Evolutionary conservation across 495 filamentous ascomycete genomes (phyloP).

Genomic region (Baudoinia panamericana): DNA sequence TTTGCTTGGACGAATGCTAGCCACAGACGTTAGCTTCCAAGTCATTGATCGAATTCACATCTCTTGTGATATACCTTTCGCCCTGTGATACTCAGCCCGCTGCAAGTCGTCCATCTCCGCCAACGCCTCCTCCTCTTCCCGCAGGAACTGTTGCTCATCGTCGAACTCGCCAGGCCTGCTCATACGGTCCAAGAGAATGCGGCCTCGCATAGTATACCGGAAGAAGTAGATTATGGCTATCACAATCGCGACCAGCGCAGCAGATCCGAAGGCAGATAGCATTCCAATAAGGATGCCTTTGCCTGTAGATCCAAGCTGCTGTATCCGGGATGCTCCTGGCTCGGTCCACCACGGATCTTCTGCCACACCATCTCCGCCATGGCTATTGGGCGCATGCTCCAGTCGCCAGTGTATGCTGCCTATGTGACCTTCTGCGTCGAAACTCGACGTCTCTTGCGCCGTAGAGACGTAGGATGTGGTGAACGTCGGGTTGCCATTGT

Average conservation of each 20-base stretch:
- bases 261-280: constrained; percentile 91
- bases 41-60: no score
- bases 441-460: neutral
- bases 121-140: constrained; percentile 88
- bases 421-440: neutral
- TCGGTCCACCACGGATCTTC: neutral
- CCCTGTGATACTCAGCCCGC: constrained; percentile 77
- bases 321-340: neutral
- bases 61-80: constrained; percentile 88
- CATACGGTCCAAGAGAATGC: constrained; percentile 88
- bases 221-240: constrained; percentile 88
- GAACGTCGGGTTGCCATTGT: constrained; percentile 13
- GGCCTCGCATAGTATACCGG: constrained; percentile 71
- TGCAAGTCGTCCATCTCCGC: constrained; percentile 92
- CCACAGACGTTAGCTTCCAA: no score
- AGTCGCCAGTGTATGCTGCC: no score
- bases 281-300: constrained; percentile 90
- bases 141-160: constrained; percentile 82
- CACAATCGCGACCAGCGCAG: constrained; percentile 64
- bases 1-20: constrained; percentile 87
- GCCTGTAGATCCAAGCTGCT: constrained; percentile 37
- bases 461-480: constrained; percentile 12
- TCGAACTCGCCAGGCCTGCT: constrained; percentile 92
- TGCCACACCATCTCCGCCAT: neutral
- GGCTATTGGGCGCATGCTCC: no score